Base-by-base conservation (phyloP, 164 flowering plant genomes). In the Dillenia turbinata region DNA sequence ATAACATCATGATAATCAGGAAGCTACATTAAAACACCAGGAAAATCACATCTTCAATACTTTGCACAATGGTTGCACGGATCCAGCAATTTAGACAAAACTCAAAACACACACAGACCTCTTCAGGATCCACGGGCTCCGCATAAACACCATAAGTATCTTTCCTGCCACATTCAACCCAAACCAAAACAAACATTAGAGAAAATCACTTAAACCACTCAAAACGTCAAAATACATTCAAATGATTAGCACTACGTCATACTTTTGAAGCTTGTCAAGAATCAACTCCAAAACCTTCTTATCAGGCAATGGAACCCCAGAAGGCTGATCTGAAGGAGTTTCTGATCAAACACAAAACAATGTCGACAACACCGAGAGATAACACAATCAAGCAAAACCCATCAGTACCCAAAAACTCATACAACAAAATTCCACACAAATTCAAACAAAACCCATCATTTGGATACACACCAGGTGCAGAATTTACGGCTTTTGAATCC, bases 111-210 rank as follows among this genome's bases (percentile, higher is more conserved):
- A 16, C 10, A 52, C 55, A n/a, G 62, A 94, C 99, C 96, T 94
- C 99, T 57, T 94, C 95, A 10, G 91, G 91, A 79, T 91, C 97
- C 71, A 91, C 99, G 0, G 96, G 97, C 56, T 91, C 99, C 0
- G 97, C 93, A 72, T 83, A 91, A 56, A 91, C 99, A 26, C 96
- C 95, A 71, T 94, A 94, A 9, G 80, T 84, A 61, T 94, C 99
- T 69, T 94, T 91, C 91, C 99, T 94, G 92, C 70, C 70, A 76
- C 60, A 61, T 54, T 24, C 55, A 69, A 60, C 64, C 48, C 47
- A 50, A 33, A 49, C 43, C 12, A 57, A 40, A 50, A 33, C 33
- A 15, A 17, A 46, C 53, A 64, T 56, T 8, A 59, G 16, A 59
- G 12, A 54, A 43, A 15, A 9, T 15, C 64, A 55, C 1, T 44